A percentile compares a stretch with the other conserved stretches of the same genome.
phyloP scores from a whole-genome alignment of 306 rosid genomes.

The Ormosia emarginata region DNA sequence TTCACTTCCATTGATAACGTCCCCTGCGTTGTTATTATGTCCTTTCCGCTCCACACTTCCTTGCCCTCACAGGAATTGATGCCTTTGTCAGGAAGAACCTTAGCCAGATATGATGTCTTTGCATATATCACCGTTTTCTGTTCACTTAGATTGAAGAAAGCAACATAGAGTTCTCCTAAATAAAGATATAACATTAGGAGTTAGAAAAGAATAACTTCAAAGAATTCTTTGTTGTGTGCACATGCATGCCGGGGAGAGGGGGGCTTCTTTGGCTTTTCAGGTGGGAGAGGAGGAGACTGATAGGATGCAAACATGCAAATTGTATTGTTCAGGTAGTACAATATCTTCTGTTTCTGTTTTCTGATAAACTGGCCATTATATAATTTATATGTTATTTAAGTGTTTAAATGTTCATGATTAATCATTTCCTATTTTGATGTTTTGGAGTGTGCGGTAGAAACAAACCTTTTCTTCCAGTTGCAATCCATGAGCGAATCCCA shows the following conservation, averaged over 20 bases:
- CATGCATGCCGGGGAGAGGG: no score
- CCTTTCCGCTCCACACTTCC: conserved; percentile 70
- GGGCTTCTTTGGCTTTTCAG: no score
- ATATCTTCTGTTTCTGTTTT: no score
- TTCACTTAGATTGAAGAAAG: conserved; percentile 69
- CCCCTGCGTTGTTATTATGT: conserved; percentile 25
- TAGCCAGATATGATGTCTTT: conserved; percentile 45
- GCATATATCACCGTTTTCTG: conserved; percentile 34
- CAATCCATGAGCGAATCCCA: conserved; percentile 83
- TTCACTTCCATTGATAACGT: conserved; percentile 40
- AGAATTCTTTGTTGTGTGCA: not conserved
- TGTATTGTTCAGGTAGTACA: no score
- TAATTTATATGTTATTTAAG: not conserved
- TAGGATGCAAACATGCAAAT: not conserved
- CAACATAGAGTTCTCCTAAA: conserved; percentile 67
- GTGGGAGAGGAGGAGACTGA: not conserved
- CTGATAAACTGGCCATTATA: not conserved
- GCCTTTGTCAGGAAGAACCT: conserved; percentile 35
- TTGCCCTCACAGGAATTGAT: conserved; percentile 42
- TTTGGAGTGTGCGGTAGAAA: not conserved
- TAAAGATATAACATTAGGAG: not conserved
- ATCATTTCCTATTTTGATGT: not conserved
- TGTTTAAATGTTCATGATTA: not conserved
- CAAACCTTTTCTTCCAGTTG: conserved; percentile 68
- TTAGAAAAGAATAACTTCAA: not conserved